These are phyloP conservation scores for Colletotrichum acutatum DNA, from an alignment of 2,329 filamentous ascomycete species.

Conservation along the genomic window DNA sequence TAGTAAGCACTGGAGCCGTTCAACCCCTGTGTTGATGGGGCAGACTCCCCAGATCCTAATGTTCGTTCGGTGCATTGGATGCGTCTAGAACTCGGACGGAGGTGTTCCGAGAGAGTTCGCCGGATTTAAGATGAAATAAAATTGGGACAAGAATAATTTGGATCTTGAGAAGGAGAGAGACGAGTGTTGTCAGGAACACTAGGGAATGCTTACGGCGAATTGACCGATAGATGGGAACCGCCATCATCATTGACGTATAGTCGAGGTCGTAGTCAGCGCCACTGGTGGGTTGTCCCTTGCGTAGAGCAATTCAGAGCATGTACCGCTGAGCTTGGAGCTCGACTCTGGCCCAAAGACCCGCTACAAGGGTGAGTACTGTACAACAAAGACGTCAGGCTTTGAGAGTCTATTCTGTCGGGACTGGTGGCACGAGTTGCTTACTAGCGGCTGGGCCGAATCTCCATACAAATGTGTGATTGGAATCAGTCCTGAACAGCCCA, in stretches of 20 bases:
- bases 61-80: too few species aligned
- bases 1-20: neutral
- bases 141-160: constrained; percentile 12
- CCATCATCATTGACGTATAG: constrained; percentile 11
- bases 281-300: neutral
- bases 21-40: too few species aligned
- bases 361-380: constrained; percentile 2
- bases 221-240: neutral
- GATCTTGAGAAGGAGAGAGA: constrained; percentile 6
- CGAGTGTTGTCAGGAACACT: neutral
- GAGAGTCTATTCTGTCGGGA: too few species aligned
- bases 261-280: constrained; percentile 2
- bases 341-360: constrained; percentile 5
- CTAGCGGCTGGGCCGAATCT: constrained; percentile 6
- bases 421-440: neutral
- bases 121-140: too few species aligned
- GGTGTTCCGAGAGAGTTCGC: too few species aligned
- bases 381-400: neutral
- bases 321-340: constrained; percentile 14
- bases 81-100: too few species aligned
- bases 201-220: constrained; percentile 1
- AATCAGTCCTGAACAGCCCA: neutral
- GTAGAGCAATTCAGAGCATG: constrained; percentile 11
- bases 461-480: neutral
- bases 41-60: too few species aligned